A percentile compares a stretch with the other conserved stretches of the same genome.
Conservation (phyloP, 2,329 filamentous ascomycete genomes). For the Coniochaeta pulveracea region DNA sequence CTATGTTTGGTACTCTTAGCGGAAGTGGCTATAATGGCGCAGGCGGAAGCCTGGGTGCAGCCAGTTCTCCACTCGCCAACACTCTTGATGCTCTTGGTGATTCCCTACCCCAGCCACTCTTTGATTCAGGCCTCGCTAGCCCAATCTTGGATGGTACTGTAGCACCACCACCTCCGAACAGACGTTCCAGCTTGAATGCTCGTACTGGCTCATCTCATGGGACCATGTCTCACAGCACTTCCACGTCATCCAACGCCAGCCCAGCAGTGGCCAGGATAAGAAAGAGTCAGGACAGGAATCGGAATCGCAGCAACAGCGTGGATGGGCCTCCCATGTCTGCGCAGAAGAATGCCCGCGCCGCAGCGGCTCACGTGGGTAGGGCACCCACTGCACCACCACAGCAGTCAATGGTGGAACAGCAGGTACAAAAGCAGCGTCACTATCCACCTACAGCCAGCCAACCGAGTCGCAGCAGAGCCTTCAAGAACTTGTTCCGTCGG, state of each 20-base stretch:
- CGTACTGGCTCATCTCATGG: slow-evolving; percentile 24
- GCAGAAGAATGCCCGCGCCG: background rate
- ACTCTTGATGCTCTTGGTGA: slow-evolving; percentile 33
- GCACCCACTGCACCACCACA: slow-evolving; percentile 12
- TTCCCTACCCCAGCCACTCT: slow-evolving; percentile 29
- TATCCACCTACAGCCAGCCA: slow-evolving; percentile 39
- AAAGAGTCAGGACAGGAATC: slow-evolving; percentile 14
- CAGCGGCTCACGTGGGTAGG: slow-evolving; percentile 7
- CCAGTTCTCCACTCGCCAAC: slow-evolving; percentile 16
- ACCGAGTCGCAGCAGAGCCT: slow-evolving; percentile 28
- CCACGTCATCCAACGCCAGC: slow-evolving; percentile 10
- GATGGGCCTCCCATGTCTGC: slow-evolving; percentile 8
- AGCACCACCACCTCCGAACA: slow-evolving; percentile 31
- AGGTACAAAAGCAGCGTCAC: slow-evolving; percentile 22
- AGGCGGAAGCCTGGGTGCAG: slow-evolving; percentile 10
- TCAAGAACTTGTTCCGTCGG: slow-evolving; percentile 40
- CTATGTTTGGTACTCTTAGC: slow-evolving; percentile 31
- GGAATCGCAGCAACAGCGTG: slow-evolving; percentile 14
- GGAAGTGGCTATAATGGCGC: slow-evolving; percentile 20
- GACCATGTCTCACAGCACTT: slow-evolving; percentile 10
- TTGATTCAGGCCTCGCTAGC: slow-evolving; percentile 22
- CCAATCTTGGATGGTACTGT: slow-evolving; percentile 12
- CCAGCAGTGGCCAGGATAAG: slow-evolving; percentile 12
- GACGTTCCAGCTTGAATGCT: slow-evolving; percentile 42
- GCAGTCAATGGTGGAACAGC: slow-evolving; percentile 9